Base-by-base conservation (phyloP, 1,284 basidiomycete genomes). In the Rugiboletus extremiorientalis region DNA sequence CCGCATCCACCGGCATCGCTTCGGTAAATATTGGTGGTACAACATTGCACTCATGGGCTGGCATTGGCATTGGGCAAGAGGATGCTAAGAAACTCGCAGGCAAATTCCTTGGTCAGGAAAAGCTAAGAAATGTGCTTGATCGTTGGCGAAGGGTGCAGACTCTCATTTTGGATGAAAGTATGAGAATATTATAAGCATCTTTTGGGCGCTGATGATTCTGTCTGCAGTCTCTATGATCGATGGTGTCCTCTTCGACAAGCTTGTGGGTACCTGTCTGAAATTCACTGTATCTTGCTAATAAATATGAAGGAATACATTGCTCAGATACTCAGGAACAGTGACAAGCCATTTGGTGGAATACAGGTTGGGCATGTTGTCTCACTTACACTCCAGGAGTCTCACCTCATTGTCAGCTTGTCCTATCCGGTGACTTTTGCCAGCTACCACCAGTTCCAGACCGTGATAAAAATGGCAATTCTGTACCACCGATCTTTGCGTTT, bases 371-470 rank as follows among this genome's bases (percentile, higher is more conserved):
- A 46, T 48, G 23, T 30, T 16, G 9, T 53, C 5, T 42, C 15
- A 14, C 28, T n/a, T 49, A 20, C 38, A 9, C 36, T 42, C 38
- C 50, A 34, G 27, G 33, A 42, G 22, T 33, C 41, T 57, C 50
- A 59, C 55, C 30, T 49, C 36, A 44, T 50, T 10, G 22, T 27
- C 59, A 80, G 88, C 76, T 99, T 58, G 84, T 96, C 60, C 81
- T 97, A 16, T 96, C 94, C 1, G 96, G 96, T 25, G 96, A 99
- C 71, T 99, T 98, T 75, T 97, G 94, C 75, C 96, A 99, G 73
- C 79, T 99, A 9, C 97, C 97, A 2, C 96, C 97, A 0, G 94
- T 99, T 1, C 76, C 75, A 7, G 83, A 79, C 36, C 64, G 66
- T 54, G 67, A 69, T 34, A 70, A 65, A 38, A 42, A 69, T 6